These are phyloP conservation scores for Plenodomus lindquistii DNA, from an alignment of 2,329 filamentous ascomycete genomes.

Conservation along the genomic window DNA sequence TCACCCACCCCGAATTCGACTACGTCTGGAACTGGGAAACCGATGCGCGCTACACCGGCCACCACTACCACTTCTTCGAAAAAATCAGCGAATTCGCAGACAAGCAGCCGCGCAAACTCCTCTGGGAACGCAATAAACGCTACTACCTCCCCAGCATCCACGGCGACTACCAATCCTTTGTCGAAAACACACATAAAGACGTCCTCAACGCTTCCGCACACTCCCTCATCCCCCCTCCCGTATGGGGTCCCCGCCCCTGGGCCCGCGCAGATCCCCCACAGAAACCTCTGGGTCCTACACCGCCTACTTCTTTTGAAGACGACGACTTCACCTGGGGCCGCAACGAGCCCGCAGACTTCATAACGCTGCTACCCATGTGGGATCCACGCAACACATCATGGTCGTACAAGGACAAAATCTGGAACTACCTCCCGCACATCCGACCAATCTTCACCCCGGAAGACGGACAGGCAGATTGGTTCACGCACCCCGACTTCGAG, in stretches of 20 bases:
- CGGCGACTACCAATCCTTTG: slow-evolving; percentile 53
- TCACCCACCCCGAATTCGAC: slow-evolving; percentile 78
- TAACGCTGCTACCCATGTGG: slow-evolving; percentile 90
- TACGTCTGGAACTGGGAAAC: slow-evolving; percentile 87
- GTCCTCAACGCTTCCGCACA: slow-evolving; percentile 46
- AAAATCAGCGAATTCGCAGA: slow-evolving; percentile 61
- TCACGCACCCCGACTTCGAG: slow-evolving; percentile 54
- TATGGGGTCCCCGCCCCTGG: slow-evolving; percentile 85
- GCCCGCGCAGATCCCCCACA: slow-evolving; percentile 60
- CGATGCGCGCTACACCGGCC: slow-evolving; percentile 76
- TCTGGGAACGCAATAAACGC: slow-evolving; percentile 62
- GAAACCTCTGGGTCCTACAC: slow-evolving; percentile 75
- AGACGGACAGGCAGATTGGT: slow-evolving; percentile 64
- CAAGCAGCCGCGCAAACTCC: slow-evolving; percentile 59
- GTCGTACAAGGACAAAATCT: slow-evolving; percentile 58
- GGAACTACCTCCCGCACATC: slow-evolving; percentile 55
- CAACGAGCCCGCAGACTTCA: slow-evolving; percentile 86
- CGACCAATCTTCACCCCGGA: slow-evolving; percentile 86
- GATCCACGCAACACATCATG: slow-evolving; percentile 87
- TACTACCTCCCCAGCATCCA: slow-evolving; percentile 60
- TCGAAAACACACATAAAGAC: slow-evolving; percentile 48
- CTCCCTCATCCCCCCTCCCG: slow-evolving; percentile 57
- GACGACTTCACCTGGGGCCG: slow-evolving; percentile 87
- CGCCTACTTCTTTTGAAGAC: slow-evolving; percentile 72
- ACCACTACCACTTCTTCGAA: slow-evolving; percentile 78